phyloP scores from a whole-genome alignment of 192 early-diverging fungal species.

The Lobosporangium transversale region DNA sequence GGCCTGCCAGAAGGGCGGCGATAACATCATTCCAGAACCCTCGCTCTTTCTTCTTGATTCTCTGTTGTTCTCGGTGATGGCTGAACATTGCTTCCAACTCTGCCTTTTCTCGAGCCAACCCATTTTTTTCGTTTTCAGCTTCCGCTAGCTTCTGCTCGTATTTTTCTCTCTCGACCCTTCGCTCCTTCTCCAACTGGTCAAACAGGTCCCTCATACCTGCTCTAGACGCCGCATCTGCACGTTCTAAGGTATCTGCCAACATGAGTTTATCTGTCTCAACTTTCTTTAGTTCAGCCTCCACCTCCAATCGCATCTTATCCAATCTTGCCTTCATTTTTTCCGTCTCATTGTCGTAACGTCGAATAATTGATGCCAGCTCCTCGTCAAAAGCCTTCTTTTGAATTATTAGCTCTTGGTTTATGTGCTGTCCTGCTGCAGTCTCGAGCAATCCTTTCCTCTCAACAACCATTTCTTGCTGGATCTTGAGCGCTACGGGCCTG shows the following conservation, averaged over 20 bases:
- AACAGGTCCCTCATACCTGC: neutral
- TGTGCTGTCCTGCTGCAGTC: neutral
- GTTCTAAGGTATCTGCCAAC: neutral
- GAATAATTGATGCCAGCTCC: neutral
- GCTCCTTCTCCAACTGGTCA: too few relatives aligned
- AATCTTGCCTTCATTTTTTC: neutral
- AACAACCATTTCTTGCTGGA: conserved; percentile 5
- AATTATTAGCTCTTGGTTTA: neutral
- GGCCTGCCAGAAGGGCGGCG: too few relatives aligned
- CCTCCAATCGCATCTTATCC: neutral
- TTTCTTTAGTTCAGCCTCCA: neutral
- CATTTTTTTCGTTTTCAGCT: too few relatives aligned
- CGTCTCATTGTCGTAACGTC: neutral
- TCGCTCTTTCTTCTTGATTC: too few relatives aligned
- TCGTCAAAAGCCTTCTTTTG: neutral
- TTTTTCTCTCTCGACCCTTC: too few relatives aligned
- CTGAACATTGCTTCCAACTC: too few relatives aligned
- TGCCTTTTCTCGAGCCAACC: too few relatives aligned
- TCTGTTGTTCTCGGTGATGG: too few relatives aligned
- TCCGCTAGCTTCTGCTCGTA: too few relatives aligned
- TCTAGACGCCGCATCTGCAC: neutral
- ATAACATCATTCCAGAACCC: too few relatives aligned
- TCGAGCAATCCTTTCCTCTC: neutral
- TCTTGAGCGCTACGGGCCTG: neutral
- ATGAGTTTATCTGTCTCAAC: neutral